Base-by-base conservation (phyloP, 768 basidiomycete species). In the Ramaria rubella region DNA sequence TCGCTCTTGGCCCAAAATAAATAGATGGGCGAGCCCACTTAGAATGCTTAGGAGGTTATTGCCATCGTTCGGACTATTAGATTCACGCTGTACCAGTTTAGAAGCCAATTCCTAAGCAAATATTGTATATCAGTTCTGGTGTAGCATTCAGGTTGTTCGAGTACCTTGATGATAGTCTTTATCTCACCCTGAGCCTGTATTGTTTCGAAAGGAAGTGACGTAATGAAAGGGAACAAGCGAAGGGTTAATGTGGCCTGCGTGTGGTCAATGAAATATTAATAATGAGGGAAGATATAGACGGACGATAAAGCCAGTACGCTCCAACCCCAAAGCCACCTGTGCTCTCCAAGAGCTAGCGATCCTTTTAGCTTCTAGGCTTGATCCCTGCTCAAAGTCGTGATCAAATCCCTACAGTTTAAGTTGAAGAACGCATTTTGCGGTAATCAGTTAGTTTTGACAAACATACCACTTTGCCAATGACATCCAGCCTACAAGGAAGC, bases 361-460 rank as follows among this genome's bases (percentile, higher is more conserved):
- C 33, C 57, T 54, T 40, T 60, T 51, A 12, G 70, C 69, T 27
- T 69, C 71, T 6, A 60, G 60, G 49, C 62, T 64, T 54, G 64
- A 56, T 19, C 70, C 72, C 14, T 64, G 61, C 36, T 64, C 59
- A 61, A 77, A 76, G 60, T 74, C 70, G 63, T 75, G 71, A n/a
- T 70, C 72, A 45, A 76, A 75, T 1, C 64, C 56, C 36, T 48
- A 40, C 17, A 42, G 24, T 42, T 33, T 9, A 7, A 36, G 30
- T 57, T 31, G 33, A 5, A 21, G 11, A n/a, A n/a, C n/a, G n/a
- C n/a, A 7, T 17, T 45, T 36, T 11, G 12, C 26, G 6, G 6
- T 30, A 15, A 4, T 31, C 4, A 23, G 6, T 19, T n/a, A 27
- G 4, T 27, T 51, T n/a, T 17, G 9, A 12, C n/a, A 8, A 31